Conservation (phyloP, 768 basidiomycete genomes). For the Phlebiopsis gigantea region DNA sequence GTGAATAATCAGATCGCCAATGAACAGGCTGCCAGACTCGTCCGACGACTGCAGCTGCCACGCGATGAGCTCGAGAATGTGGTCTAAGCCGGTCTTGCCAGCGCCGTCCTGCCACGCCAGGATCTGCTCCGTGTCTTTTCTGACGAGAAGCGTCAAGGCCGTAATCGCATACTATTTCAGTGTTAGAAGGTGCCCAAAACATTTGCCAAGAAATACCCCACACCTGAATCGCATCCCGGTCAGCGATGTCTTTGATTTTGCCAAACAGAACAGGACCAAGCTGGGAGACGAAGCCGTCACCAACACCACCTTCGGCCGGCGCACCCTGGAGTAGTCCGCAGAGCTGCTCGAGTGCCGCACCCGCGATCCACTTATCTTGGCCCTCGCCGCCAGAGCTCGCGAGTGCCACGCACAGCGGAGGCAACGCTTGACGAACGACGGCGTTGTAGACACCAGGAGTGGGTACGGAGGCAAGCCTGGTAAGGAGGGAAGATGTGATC, state of each 20-base stretch:
- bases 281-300: slow-evolving; percentile 72
- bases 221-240: slow-evolving; percentile 82
- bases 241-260: slow-evolving; percentile 65
- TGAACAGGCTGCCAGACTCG: slow-evolving; percentile 88
- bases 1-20: slow-evolving; percentile 94
- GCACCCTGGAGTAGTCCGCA: slow-evolving; percentile 68
- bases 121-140: slow-evolving; percentile 83
- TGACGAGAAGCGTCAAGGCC: slow-evolving; percentile 77
- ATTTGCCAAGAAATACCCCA: not conserved
- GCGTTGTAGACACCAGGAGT: slow-evolving; percentile 60
- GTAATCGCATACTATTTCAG: slow-evolving; percentile 65
- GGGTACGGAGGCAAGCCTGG: slow-evolving; percentile 59
- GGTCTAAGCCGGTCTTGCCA: slow-evolving; percentile 71
- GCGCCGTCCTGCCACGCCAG: slow-evolving; percentile 63
- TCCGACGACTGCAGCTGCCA: slow-evolving; percentile 73
- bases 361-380: slow-evolving; percentile 69
- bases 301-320: slow-evolving; percentile 50
- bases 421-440: slow-evolving; percentile 70
- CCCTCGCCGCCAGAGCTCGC: slow-evolving; percentile 44
- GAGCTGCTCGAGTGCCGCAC: slow-evolving; percentile 79
- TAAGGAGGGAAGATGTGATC: slow-evolving; percentile 76
- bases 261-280: slow-evolving; percentile 74
- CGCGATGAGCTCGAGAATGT: slow-evolving; percentile 71
- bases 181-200: not conserved
- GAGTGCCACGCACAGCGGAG: slow-evolving; percentile 65